Percentiles rank a stretch among this genome's conserved stretches.
phyloP scores from a whole-genome alignment of 148 eudicot genomes.

The Agrostemma githago region DNA sequence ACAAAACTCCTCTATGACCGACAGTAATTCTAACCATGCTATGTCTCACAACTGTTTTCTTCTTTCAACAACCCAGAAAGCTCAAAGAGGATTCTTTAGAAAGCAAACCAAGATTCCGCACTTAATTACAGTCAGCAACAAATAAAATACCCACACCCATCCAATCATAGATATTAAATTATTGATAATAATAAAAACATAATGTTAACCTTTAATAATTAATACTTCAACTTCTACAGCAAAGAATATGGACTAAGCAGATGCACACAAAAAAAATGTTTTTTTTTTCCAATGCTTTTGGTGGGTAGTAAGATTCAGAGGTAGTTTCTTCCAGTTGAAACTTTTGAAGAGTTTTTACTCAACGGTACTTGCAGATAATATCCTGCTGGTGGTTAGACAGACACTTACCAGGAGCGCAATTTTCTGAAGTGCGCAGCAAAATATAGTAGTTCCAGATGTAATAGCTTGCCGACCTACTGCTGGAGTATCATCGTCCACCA shows the following conservation, averaged over 20 bases:
- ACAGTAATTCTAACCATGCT: background rate
- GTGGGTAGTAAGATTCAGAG: background rate
- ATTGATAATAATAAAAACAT: background rate
- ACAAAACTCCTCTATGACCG: background rate
- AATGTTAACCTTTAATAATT: background rate
- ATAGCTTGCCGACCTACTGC: slow-evolving; percentile 95
- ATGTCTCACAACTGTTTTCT: background rate
- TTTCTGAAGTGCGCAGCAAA: slow-evolving; percentile 57
- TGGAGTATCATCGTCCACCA: slow-evolving; percentile 74
- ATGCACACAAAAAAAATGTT: background rate
- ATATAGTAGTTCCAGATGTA: slow-evolving; percentile 58
- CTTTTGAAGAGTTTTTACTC: background rate
- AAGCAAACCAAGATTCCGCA: background rate
- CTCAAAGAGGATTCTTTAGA: slow-evolving; percentile 1
- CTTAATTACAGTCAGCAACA: background rate
- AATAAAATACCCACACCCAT: background rate
- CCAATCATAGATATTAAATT: background rate
- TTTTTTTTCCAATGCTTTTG: background rate
- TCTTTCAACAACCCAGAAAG: background rate
- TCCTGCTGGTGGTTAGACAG: slow-evolving; percentile 1
- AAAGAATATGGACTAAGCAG: background rate
- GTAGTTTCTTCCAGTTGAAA: background rate
- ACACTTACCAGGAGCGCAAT: slow-evolving; percentile 63
- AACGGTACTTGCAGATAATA: background rate
- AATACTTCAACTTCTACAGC: background rate